Evolutionary conservation across 495 filamentous ascomycete species (phyloP), one percentile per base, ranked within the genome.

Genomic region (Aspergillus nidulans): DNA sequence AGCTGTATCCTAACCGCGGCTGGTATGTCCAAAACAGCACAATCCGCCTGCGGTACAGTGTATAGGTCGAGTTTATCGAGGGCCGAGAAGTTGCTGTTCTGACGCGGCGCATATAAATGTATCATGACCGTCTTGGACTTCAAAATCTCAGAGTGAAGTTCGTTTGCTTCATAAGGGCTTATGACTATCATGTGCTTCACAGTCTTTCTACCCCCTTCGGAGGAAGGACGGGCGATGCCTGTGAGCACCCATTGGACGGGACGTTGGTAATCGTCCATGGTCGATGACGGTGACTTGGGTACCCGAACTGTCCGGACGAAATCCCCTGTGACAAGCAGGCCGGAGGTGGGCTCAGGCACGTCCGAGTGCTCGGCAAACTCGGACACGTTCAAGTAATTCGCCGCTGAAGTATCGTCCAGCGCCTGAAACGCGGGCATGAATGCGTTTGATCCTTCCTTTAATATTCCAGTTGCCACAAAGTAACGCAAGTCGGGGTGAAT

Each of bases 91-190:
- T 58, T 61, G 21, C 72, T 59, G 48, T 69, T 82, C 1, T 76
- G 60, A 0, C 78, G 78, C 1, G 85, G 82, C 3, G 77, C 60
- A 65, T 89, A 90, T 1, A 85, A 21, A 50, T 86, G 82, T 26
- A 89, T 57, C 0, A 57, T 65, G 10, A 80, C 78, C 2, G 6
- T 10, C 0, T 47, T 56, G 2, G 65, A 71, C 26, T 52, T 20
- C 5, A 42, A 42, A 20, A 84, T 77, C 3, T 13, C 47, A 0
- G 69, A 62, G n/a, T 79, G 64, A 5, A 88, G 65, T 19, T 63
- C 10, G 26, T 85, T 71, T 7, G 82, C 85, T 60, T 91, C 86
- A 47, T 63, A 83, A 7, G 82, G 80, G 63, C 85, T 88, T 53
- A 89, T 72, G 19, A 88, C 65, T 15, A 87, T 65, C 53, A 83